phyloP scores from a whole-genome alignment of 2,329 filamentous ascomycete genomes.

The Paecilomyces sp. region DNA sequence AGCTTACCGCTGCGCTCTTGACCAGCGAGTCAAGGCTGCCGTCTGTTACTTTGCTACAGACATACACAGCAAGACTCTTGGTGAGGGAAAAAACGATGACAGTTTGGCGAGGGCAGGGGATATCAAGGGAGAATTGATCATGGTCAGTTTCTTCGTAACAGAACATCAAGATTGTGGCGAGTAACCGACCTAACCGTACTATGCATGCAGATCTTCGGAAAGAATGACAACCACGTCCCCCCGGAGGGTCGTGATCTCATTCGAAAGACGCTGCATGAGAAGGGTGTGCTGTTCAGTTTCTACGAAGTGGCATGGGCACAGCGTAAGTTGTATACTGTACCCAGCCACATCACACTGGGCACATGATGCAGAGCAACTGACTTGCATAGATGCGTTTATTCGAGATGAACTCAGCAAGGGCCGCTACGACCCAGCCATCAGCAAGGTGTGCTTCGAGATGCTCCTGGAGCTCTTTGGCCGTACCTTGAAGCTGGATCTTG shows the following conservation, averaged over 20 bases:
- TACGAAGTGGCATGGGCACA: slow-evolving; percentile 92
- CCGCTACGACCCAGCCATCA: slow-evolving; percentile 82
- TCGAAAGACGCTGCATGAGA: slow-evolving; percentile 70
- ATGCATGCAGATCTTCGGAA: slow-evolving; percentile 64
- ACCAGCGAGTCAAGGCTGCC: slow-evolving; percentile 66
- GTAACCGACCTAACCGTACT: neutral
- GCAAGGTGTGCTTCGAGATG: slow-evolving; percentile 85
- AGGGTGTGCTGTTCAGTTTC: slow-evolving; percentile 67
- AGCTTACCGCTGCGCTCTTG: slow-evolving; percentile 65
- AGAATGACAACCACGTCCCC: slow-evolving; percentile 85
- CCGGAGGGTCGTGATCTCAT: slow-evolving; percentile 76
- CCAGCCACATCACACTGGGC: neutral
- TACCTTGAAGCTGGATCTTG: slow-evolving; percentile 70
- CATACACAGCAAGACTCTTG: slow-evolving; percentile 72
- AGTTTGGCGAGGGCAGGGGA: slow-evolving; percentile 53
- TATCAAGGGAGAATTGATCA: slow-evolving; percentile 70
- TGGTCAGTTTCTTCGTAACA: slow-evolving; percentile 40
- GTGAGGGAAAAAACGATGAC: slow-evolving; percentile 58
- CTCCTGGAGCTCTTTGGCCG: slow-evolving; percentile 78
- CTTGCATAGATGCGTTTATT: slow-evolving; percentile 70
- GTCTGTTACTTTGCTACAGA: slow-evolving; percentile 92
- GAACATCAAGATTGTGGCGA: neutral
- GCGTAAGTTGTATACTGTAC: slow-evolving; percentile 42
- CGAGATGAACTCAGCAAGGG: slow-evolving; percentile 88
- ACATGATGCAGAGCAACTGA: slow-evolving; percentile 5